Conservation (phyloP, 441 rosid species). For the Pelargonium australe region DNA sequence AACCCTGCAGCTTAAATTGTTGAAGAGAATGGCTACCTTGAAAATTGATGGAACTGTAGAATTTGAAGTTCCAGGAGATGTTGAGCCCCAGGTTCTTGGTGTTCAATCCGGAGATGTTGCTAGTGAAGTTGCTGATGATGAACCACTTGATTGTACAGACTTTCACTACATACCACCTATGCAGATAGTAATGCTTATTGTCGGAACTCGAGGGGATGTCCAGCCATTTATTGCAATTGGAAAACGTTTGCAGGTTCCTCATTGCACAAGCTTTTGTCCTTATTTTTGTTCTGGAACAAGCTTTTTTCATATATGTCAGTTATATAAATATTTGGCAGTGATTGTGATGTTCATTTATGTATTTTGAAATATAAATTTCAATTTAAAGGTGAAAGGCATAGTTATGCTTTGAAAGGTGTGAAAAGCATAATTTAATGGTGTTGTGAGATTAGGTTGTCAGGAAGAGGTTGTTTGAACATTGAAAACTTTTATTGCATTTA, state of each 20-base stretch:
- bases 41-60: slow-evolving; percentile 94
- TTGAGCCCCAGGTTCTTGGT: slow-evolving; percentile 41
- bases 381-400: slow-evolving; percentile 1
- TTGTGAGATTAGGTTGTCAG: neutral
- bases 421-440: neutral
- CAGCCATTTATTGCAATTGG: slow-evolving; percentile 97
- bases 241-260: slow-evolving; percentile 77
- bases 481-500: neutral
- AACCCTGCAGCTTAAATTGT: slow-evolving; percentile 63
- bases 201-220: slow-evolving; percentile 98
- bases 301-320: neutral
- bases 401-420: neutral
- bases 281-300: neutral
- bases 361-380: neutral
- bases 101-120: slow-evolving; percentile 28
- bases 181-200: slow-evolving; percentile 93
- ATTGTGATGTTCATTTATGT: neutral
- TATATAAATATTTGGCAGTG: neutral
- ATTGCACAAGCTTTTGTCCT: neutral
- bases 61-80: slow-evolving; percentile 75
- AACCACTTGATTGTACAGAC: slow-evolving; percentile 63
- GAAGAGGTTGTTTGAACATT: slow-evolving; percentile 2
- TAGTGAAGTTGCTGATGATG: slow-evolving; percentile 43
- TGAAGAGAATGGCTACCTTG: slow-evolving; percentile 89
- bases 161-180: slow-evolving; percentile 65